Evolutionary conservation across 495 filamentous ascomycete genomes (phyloP), one percentile per base, ranked within the genome.

Genomic region (Neurospora sp.): DNA sequence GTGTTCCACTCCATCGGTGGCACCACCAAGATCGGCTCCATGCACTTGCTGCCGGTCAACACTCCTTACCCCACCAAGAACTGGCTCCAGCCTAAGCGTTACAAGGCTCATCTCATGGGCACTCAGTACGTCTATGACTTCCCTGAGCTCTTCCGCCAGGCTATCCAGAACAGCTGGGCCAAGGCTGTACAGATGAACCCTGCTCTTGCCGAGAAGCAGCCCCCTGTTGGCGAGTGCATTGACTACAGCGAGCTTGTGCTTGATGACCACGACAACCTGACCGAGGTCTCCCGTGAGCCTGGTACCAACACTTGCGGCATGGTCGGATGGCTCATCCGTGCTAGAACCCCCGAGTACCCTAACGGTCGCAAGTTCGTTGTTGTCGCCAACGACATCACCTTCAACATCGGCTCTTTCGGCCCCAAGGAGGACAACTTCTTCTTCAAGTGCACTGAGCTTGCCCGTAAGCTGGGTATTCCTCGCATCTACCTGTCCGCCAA

Each of bases 91-190:
- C 96, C 96, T 74, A 99, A 98, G 89, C 89, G 96, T 72, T 98
- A 98, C 90, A 98, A 96, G 89, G 96, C 96, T 69, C 96, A 99
- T 82, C 80, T 99, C 71, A 98, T 98, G 94, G 96, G 96, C 76
- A 99, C 96, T 20, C 96, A 99, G 81, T 99, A 97, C 76, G 96
- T 97, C 73, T 99, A 99, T 81, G 96, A 99, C 85, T 99, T 99
- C 92, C 96, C 96, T 8, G 96, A 99, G 86, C 90, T 99, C 40
- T 99, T 99, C 92, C 88, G 96, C 78, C 96, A 98, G 82, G 95
- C 96, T 47, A 92, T 97, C 83, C 94, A 98, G 84, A 98, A 97
- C 85, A 93, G 89, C 86, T 99, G 96, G 96, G 84, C 85, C 76
- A 89, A 89, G 80, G 87, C 88, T 70, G 87, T 91, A 53, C 86